Evolutionary conservation across 2,329 filamentous ascomycete species (phyloP).

Genomic region (Colletotrichum navitas): DNA sequence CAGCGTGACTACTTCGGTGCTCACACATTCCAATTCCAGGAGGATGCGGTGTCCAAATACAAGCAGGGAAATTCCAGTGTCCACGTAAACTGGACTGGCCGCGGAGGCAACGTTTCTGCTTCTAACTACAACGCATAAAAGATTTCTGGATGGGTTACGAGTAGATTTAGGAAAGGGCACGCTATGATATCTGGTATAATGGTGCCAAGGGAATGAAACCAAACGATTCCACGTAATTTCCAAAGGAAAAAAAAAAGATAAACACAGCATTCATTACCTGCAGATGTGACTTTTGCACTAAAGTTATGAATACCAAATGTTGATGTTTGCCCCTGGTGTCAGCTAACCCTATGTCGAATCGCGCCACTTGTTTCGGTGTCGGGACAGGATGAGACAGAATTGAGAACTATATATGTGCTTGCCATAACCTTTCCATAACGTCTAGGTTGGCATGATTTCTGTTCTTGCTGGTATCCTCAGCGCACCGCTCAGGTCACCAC

Average conservation of each 20-base stretch:
- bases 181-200: constrained; percentile 41
- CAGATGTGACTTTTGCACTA: neutral
- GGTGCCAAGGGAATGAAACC: constrained; percentile 42
- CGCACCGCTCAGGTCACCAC: neutral
- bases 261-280: neutral
- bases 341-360: too few relatives aligned
- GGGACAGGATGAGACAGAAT: neutral
- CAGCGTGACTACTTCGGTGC: constrained; percentile 99
- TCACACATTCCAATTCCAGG: constrained; percentile 76
- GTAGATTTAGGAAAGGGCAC: constrained; percentile 39
- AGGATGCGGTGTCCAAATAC: constrained; percentile 70
- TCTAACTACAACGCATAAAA: constrained; percentile 96
- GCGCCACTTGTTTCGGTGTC: neutral
- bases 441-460: neutral
- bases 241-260: neutral
- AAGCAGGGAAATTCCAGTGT: constrained; percentile 84
- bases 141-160: constrained; percentile 29
- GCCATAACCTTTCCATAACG: too few relatives aligned
- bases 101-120: constrained; percentile 96
- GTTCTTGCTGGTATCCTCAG: neutral
- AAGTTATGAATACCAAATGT: neutral
- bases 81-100: constrained; percentile 99
- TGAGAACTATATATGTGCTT: neutral
- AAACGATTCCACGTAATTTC: constrained; percentile 36
- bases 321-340: neutral